Conservation (phyloP, 1,284 basidiomycete genomes). For the Neotropicomus parvogracilis region DNA sequence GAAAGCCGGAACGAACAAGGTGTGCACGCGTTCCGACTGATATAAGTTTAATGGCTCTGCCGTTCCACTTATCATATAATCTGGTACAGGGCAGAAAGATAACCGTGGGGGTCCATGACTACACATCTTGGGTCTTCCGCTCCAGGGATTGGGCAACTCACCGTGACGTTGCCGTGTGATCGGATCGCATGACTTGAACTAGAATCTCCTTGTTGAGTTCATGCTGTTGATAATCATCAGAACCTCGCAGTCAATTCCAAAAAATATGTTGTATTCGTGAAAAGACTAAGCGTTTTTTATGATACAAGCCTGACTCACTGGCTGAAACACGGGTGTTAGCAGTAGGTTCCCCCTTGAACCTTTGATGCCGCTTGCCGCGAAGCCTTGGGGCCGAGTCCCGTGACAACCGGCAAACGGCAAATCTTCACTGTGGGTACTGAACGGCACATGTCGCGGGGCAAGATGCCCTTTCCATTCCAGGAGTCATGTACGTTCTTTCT, state of each 20-base stretch:
- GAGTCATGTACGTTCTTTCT: background rate
- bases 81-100: conserved; percentile 17
- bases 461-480: background rate
- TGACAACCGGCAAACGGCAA: conserved; percentile 4
- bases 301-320: conserved; percentile 3
- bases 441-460: background rate
- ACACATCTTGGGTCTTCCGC: background rate
- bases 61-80: conserved; percentile 18
- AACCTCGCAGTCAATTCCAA: background rate
- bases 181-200: background rate
- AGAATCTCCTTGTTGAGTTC: background rate
- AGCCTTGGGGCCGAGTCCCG: background rate
- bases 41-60: conserved; percentile 25
- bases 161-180: conserved; percentile 20
- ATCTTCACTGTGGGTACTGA: background rate
- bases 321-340: background rate
- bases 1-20: background rate
- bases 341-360: background rate
- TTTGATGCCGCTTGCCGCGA: conserved; percentile 12
- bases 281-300: background rate
- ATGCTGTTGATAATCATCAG: background rate
- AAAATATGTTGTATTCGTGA: too few species aligned
- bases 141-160: conserved; percentile 5
- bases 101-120: conserved; percentile 11
- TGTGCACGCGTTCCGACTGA: conserved; percentile 3